A percentile compares a stretch with the other conserved stretches of the same genome.
These are phyloP conservation scores for Larix kaempferi DNA, from an alignment of 75 land plant species.

Conservation along the genomic window DNA sequence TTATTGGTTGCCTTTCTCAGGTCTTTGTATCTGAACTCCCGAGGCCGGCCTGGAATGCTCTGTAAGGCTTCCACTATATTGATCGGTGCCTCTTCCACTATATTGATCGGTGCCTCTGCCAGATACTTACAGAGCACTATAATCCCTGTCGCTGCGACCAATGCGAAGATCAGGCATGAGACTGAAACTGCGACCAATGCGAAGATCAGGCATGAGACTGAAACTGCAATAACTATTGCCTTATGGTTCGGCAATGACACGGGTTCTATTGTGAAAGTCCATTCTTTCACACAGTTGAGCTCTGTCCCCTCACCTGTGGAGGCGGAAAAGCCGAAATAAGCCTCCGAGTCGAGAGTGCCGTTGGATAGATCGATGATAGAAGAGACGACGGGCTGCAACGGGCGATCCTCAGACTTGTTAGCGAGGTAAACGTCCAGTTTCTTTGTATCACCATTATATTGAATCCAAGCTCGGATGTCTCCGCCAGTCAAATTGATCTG, in stretches of 20 bases:
- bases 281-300: conserved; percentile 23
- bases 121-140: too few relatives aligned
- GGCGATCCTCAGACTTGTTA: neutral
- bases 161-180: too few relatives aligned
- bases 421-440: conserved; percentile 7
- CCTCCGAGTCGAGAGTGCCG: conserved; percentile 13
- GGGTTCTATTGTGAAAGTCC: neutral
- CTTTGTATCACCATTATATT: conserved; percentile 23
- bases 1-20: conserved; percentile 45
- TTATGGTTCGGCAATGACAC: too few relatives aligned
- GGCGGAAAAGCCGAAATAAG: conserved; percentile 63
- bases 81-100: too few relatives aligned
- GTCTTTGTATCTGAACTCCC: conserved; percentile 32
- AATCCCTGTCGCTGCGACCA: neutral
- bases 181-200: neutral
- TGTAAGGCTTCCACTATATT: neutral
- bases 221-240: neutral
- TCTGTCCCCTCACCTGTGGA: conserved; percentile 43
- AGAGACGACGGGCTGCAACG: neutral
- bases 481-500: conserved; percentile 4
- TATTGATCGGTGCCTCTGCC: neutral
- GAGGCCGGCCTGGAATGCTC: neutral
- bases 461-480: conserved; percentile 25
- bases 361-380: conserved; percentile 22
- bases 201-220: too few relatives aligned